Evolutionary conservation across 1,284 basidiomycete genomes (phyloP).

Genomic region (Moniliella sp.): DNA sequence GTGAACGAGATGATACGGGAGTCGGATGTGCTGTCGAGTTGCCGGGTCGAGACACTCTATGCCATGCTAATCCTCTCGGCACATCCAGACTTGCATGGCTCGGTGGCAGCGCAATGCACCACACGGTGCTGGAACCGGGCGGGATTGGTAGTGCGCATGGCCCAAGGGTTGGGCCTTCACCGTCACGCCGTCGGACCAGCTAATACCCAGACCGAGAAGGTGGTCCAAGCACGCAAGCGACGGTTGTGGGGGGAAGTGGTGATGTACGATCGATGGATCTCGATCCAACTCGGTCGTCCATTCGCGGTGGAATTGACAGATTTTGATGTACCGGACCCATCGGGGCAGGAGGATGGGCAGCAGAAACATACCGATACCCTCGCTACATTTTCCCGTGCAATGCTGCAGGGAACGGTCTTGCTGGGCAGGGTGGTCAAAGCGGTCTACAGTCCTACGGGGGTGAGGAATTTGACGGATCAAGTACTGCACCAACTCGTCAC

Average conservation of each 20-base stretch:
- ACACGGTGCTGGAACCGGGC: conserved; percentile 32
- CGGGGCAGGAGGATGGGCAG: conserved; percentile 15
- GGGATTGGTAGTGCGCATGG: conserved; percentile 25
- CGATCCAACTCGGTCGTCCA: conserved; percentile 21
- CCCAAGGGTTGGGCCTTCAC: conserved; percentile 22
- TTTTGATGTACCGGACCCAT: conserved; percentile 23
- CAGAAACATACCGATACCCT: no score
- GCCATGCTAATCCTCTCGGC: conserved; percentile 61
- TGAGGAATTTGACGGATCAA: conserved; percentile 26
- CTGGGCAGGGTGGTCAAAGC: conserved; percentile 28
- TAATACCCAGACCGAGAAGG: conserved; percentile 13
- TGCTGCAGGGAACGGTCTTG: conserved; percentile 26
- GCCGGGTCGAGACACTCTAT: conserved; percentile 68
- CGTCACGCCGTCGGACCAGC: conserved; percentile 19
- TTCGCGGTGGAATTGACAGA: conserved; percentile 24
- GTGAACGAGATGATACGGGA: conserved; percentile 44
- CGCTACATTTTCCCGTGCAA: conserved; percentile 25
- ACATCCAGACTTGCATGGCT: conserved; percentile 41
- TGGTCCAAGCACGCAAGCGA: conserved; percentile 23
- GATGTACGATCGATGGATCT: conserved; percentile 15
- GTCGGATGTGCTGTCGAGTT: conserved; percentile 70
- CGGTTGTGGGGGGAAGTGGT: conserved; percentile 26
- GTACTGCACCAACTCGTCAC: conserved; percentile 18
- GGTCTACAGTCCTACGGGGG: conserved; percentile 26
- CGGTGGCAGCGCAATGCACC: conserved; percentile 26